Conservation (phyloP, 768 basidiomycete genomes). For the Polyporus arcularius region DNA sequence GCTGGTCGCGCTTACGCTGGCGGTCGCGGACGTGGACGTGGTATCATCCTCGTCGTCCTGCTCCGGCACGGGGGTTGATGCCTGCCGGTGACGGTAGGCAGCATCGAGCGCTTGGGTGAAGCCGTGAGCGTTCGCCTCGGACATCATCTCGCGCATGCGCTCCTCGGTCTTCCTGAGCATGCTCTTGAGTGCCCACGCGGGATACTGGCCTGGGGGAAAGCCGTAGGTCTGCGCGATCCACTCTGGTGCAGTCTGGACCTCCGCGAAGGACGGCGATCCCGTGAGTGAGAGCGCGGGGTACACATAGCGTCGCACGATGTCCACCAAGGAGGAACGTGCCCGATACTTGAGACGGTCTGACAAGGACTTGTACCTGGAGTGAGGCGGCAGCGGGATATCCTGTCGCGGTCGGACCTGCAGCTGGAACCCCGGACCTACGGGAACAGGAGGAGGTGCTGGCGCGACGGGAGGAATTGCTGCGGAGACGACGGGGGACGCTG, state of each 20-base stretch:
- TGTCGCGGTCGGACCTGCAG: constrained; percentile 24
- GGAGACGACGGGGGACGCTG: constrained; percentile 30
- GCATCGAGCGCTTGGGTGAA: constrained; percentile 1
- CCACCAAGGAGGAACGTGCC: constrained; percentile 68
- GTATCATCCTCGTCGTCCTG: constrained; percentile 12
- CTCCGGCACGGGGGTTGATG: not conserved
- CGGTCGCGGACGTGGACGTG: constrained; percentile 11
- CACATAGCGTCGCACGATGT: constrained; percentile 64
- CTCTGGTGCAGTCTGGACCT: not conserved
- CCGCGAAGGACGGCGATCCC: constrained; percentile 8
- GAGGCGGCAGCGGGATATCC: constrained; percentile 16
- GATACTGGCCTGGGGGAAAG: constrained; percentile 42
- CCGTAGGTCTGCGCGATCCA: constrained; percentile 14
- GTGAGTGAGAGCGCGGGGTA: constrained; percentile 17
- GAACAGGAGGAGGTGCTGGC: constrained; percentile 31
- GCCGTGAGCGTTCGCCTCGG: constrained; percentile 12
- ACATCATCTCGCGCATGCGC: constrained; percentile 25
- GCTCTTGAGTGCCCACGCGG: constrained; percentile 55
- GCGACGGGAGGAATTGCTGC: no score
- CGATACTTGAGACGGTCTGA: constrained; percentile 47
- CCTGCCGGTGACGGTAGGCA: not conserved
- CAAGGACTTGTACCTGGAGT: constrained; percentile 9
- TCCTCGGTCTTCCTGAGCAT: constrained; percentile 50
- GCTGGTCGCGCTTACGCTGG: constrained; percentile 17
- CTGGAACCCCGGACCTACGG: constrained; percentile 24